Base-by-base conservation (phyloP, 177 flowering plant genomes). In the Tripterygium wilfordii region DNA sequence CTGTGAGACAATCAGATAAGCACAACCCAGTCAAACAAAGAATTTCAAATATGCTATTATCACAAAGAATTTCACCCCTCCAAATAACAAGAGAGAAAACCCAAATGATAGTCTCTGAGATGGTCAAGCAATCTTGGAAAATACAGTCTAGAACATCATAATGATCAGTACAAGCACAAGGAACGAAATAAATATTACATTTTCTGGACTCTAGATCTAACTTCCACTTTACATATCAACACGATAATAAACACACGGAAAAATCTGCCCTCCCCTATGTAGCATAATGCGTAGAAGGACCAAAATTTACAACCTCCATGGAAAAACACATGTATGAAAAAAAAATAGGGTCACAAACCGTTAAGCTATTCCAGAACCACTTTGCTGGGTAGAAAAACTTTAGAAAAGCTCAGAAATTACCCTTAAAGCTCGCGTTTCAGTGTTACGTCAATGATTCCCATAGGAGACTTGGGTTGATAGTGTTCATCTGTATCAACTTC, bases 401-500 rank as follows among this genome's bases (percentile, higher is more conserved):
- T 36, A 24, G 22, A 40, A 6, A 12, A 40, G 9, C 28, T 13
- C n/a, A n/a, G 22, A 16, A 12, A 12, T 8, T 9, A 15, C 1
- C 3, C 16, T 67, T 65, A 80, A n/a, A 63, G 39, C 17, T 67
- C 53, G 0, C 56, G 78, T 64, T 82, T 74, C 58, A 83, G 64
- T 21, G 58, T 63, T 49, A 86, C 75, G 10, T 64, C 54, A 41
- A 57, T 57, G 44, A 89, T 86, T 57, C 67, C 72, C 21, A 86
- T 72, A 2, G 73, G 60, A 13, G 80, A 67, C 61, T 83, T 86
- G 4, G 97, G 97, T 26, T 63, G 76, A 48, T 69, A 89, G 53
- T 76, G 85, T 41, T 83, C 92, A 65, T 89, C 92, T 5, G 97
- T 89, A 57, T 89, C 97, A 24, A 80, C 92, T 60, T 86, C 97